phyloP scores from a whole-genome alignment of 352 stramenopile genomes.

The Peronospora belbahrii region DNA sequence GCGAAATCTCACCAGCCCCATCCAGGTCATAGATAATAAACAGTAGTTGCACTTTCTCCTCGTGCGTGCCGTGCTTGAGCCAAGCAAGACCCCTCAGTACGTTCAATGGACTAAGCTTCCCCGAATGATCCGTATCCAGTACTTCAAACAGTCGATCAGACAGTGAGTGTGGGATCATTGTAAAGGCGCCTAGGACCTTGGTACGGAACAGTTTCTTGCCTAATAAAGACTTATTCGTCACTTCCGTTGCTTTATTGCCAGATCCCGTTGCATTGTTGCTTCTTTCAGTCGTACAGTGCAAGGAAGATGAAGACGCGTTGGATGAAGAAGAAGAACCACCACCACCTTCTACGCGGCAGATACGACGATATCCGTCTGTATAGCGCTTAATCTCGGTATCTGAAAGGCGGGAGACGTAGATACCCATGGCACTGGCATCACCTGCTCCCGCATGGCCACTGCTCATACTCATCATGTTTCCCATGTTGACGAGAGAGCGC shows the following conservation, averaged over 20 bases:
- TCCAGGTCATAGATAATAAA: constrained; percentile 86
- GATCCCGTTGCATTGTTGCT: constrained; percentile 14
- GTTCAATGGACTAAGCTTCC: constrained; percentile 53
- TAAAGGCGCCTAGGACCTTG: constrained; percentile 70
- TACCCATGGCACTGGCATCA: constrained; percentile 16
- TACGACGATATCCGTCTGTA: constrained; percentile 61
- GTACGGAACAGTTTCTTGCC: constrained; percentile 74
- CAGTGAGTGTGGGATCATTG: constrained; percentile 75
- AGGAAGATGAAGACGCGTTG: constrained; percentile 6
- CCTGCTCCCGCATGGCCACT: constrained; percentile 10
- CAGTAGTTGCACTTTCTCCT: constrained; percentile 69
- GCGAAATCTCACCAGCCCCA: constrained; percentile 42
- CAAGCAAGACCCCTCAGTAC: constrained; percentile 63
- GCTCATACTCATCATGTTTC: constrained; percentile 62
- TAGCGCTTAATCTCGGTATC: constrained; percentile 55
- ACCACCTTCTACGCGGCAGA: constrained; percentile 44
- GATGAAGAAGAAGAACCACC: constrained; percentile 1
- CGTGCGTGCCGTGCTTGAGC: constrained; percentile 64
- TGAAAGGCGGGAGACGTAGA: constrained; percentile 55
- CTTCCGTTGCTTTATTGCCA: constrained; percentile 2
- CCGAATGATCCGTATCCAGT: constrained; percentile 59
- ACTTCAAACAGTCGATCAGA: constrained; percentile 80
- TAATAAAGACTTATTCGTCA: constrained; percentile 15
- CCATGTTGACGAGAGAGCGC: constrained; percentile 26
- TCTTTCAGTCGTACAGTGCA: constrained; percentile 10